Evolutionary conservation across 805 yeast species (phyloP), one percentile per base, ranked within the genome.

Genomic region (Candida anglica): DNA sequence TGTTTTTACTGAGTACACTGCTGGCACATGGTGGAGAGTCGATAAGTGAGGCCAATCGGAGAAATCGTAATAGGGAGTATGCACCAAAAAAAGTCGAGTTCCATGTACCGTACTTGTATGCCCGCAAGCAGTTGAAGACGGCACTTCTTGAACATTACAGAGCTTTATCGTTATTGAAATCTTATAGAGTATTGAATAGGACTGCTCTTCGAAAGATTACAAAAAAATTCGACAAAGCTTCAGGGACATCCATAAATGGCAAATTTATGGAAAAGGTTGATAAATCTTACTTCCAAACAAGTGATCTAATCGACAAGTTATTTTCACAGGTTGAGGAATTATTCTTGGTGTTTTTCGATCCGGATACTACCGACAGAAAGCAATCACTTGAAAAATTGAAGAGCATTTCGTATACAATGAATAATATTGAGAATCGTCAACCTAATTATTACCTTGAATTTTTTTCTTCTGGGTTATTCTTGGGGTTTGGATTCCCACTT

Each of bases 151-250:
- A 86, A 49, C 81, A 73, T 44, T 87, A 86, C 54, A 69, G 91
- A 38, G 75, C 84, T 6, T 62, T 87, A 41, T 85, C 84, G 39
- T 67, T 86, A 22, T 59, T 85, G 32, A 75, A 75, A 42, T 81
- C 86, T 0, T 93, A 79, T 55, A 70, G 86, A 43, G 66, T 80
- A 30, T 58, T 89, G 46, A 93, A 93, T 58, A 70, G 88, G 19
- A 88, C 95, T 0, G 98, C 94, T 0, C 78, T 89, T 48, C 73
- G 96, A 33, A 93, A 93, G 50, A 79, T 93, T 48, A 69, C 87
- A 38, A 93, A 93, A 52, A 93, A 93, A 56, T 89, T 77, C 53
- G 98, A 93, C 58, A 93, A 93, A 50, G 69, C 81, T 4, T 69
- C 80, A 2, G 52, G 63, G 9, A 63, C 75, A 7, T 45, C 63